These are phyloP conservation scores for Candida tammaniensis DNA, from an alignment of 805 yeast species.

Conservation along the genomic window DNA sequence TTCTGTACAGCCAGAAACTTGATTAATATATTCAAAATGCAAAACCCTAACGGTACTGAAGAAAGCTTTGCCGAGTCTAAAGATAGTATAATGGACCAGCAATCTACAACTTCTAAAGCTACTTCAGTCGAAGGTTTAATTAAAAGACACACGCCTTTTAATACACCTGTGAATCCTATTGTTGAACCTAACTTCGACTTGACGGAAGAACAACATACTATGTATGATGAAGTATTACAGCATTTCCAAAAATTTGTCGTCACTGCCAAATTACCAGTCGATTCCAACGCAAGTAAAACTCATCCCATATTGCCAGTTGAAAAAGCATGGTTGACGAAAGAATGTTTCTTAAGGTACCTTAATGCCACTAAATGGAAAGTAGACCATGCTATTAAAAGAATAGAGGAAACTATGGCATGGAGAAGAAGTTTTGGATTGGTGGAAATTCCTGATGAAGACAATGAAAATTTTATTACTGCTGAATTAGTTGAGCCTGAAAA, in stretches of 20 bases:
- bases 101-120: background rate
- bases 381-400: conserved; percentile 40
- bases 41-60: conserved; percentile 1
- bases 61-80: conserved; percentile 1
- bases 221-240: conserved; percentile 26
- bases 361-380: conserved; percentile 52
- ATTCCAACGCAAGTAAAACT: conserved; percentile 17
- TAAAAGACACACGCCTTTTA: conserved; percentile 39
- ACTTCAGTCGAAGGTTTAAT: conserved; percentile 18
- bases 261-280: conserved; percentile 25
- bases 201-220: conserved; percentile 26
- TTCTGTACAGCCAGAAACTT: no score
- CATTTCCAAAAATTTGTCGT: conserved; percentile 27
- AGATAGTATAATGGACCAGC: no score
- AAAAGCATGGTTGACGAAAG: conserved; percentile 48
- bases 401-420: conserved; percentile 51
- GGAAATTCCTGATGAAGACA: conserved; percentile 27
- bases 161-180: conserved; percentile 34
- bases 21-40: no score
- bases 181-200: conserved; percentile 29
- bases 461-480: conserved; percentile 27
- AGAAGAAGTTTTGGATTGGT: conserved; percentile 52
- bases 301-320: conserved; percentile 31
- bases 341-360: conserved; percentile 50
- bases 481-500: conserved; percentile 47